Conservation (phyloP, 176 grass and related monocot genomes). For the Alloteropsis semialata region DNA sequence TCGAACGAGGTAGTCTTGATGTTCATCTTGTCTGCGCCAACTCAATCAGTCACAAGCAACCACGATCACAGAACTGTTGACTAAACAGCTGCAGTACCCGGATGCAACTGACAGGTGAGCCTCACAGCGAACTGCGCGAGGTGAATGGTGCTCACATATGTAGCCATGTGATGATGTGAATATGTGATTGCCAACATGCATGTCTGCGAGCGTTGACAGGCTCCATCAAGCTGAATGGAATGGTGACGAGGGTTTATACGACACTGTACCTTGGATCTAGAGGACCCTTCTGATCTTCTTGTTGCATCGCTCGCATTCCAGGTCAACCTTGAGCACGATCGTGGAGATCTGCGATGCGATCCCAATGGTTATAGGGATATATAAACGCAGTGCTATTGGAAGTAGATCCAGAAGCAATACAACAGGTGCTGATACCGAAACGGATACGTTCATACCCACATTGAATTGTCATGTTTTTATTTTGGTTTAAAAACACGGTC, state of each 20-base stretch:
- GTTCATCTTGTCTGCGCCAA: conserved; percentile 56
- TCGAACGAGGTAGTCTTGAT: conserved; percentile 73
- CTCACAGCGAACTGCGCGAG: accelerated
- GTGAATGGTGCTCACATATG: not conserved
- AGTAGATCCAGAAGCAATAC: conserved; percentile 18
- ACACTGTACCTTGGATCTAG: conserved; percentile 76
- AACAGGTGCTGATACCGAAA: too few relatives aligned
- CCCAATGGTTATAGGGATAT: conserved; percentile 17
- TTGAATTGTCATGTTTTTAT: too few relatives aligned
- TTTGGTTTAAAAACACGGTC: too few relatives aligned
- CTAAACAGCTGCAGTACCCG: too few relatives aligned
- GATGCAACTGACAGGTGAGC: conserved; percentile 7
- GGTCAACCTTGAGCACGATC: conserved; percentile 80
- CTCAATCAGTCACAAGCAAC: not conserved
- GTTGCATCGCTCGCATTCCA: conserved; percentile 70
- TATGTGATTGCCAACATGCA: too few relatives aligned
- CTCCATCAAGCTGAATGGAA: not conserved
- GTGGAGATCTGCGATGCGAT: conserved; percentile 61
- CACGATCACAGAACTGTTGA: not conserved
- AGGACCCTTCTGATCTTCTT: conserved; percentile 78
- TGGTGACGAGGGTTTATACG: not conserved
- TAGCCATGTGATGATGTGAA: too few relatives aligned
- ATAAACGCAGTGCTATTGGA: conserved; percentile 12
- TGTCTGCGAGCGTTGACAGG: conserved; percentile 7
- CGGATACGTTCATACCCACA: too few relatives aligned